These are phyloP conservation scores for Angophora floribunda DNA, from an alignment of 345 rosid species.

Conservation along the genomic window DNA sequence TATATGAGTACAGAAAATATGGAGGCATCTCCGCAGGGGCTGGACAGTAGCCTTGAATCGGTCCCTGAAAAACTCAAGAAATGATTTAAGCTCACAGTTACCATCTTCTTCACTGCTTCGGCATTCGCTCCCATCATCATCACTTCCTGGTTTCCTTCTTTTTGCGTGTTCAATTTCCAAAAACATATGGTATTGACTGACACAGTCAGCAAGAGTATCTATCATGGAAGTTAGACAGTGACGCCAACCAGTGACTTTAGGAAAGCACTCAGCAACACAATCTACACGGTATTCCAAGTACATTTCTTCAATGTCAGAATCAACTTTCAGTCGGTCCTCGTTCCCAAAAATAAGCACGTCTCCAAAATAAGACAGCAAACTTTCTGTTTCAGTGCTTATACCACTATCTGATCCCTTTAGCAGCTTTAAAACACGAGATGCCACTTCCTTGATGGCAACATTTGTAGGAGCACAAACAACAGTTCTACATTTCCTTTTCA, in stretches of 20 bases:
- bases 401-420: conserved; percentile 1
- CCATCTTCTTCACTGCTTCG: neutral
- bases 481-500: conserved; percentile 20
- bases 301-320: conserved; percentile 13
- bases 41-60: neutral
- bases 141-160: neutral
- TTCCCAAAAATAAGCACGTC: conserved; percentile 35
- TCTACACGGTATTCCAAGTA: conserved; percentile 31
- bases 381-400: neutral
- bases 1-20: conserved; percentile 14
- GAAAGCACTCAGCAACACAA: conserved; percentile 15
- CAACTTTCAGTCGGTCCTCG: conserved; percentile 18
- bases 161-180: conserved; percentile 6
- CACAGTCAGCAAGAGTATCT: conserved; percentile 13
- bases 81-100: neutral
- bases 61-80: conserved; percentile 11
- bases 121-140: neutral
- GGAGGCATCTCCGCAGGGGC: conserved; percentile 9
- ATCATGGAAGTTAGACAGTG: conserved; percentile 5
- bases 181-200: conserved; percentile 3
- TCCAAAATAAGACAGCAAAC: conserved; percentile 2
- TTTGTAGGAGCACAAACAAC: conserved; percentile 41
- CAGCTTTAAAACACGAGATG: conserved; percentile 27
- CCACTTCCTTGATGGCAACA: conserved; percentile 34
- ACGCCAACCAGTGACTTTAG: conserved; percentile 7